These are phyloP conservation scores for Triadica sebifera DNA, from an alignment of 345 rosid species.

Conservation along the genomic window DNA sequence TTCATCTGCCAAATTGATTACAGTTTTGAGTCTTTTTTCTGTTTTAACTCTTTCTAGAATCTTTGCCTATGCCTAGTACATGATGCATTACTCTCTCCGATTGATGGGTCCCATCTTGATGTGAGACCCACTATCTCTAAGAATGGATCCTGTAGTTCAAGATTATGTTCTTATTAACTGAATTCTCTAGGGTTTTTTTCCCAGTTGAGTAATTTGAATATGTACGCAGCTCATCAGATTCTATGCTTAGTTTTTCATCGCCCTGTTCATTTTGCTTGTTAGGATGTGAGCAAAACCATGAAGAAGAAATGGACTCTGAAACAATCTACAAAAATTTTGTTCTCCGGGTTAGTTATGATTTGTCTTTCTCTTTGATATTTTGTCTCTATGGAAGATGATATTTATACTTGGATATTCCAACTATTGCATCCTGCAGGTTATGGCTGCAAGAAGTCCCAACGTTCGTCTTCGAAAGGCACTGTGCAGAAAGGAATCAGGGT, in stretches of 20 bases:
- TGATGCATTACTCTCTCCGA: neutral
- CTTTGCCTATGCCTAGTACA: neutral
- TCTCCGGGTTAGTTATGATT: constrained; percentile 79
- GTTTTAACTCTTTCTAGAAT: neutral
- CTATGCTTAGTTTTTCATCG: no score
- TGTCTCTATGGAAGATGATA: neutral
- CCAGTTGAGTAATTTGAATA: neutral
- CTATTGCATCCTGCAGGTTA: constrained; percentile 50
- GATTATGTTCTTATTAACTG: neutral
- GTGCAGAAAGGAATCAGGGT: constrained; percentile 51
- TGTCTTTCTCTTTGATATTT: neutral
- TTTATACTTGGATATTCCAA: constrained; percentile 10
- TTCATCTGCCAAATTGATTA: neutral
- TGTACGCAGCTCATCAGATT: neutral
- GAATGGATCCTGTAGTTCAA: neutral
- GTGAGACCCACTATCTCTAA: neutral
- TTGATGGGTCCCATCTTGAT: no score
- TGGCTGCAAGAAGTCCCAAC: constrained; percentile 98
- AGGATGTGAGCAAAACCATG: constrained; percentile 98
- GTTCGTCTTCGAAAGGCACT: constrained; percentile 63
- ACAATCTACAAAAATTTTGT: constrained; percentile 74
- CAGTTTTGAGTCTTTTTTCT: neutral
- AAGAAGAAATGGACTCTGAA: constrained; percentile 84
- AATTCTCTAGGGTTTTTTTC: neutral
- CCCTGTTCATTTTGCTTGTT: neutral